Base-by-base conservation (phyloP, 257 asterid genomes). In the Solanum okadae region DNA sequence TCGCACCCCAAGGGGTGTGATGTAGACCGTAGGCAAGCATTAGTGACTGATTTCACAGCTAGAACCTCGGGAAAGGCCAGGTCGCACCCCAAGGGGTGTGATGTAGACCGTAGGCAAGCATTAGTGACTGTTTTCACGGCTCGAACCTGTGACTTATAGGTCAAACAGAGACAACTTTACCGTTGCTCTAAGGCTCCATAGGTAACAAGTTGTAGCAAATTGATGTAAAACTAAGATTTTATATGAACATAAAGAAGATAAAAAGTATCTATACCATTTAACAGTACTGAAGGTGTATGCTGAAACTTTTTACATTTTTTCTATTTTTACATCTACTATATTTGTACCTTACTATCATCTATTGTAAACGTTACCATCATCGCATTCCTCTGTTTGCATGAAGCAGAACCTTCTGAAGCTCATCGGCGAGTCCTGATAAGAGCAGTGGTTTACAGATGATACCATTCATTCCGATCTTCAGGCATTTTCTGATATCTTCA, bases 381-480 rank as follows among this genome's bases (percentile, higher is more conserved):
- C 90, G 87, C 87, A 56, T 72, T 34, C 88, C 88, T 89, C 93
- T 91, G 89, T 91, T 91, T 11, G 95, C 93, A 88, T 89, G 96
- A 90, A 90, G 85, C 86, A 96, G 89, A 37, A 93, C 92, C 88
- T 93, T 88, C 86, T 89, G 94, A 67, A 97, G 93, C 91, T 96
- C 98, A 34, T 88, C 90, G 1, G 95, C 92, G 8, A 97, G 92
- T 84, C 92, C 98, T 29, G 88, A 94, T 88, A 93, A 90, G 65
- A 96, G 92, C 70, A 93, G 89, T 44, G 99, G 98, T 87, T 94
- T 97, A 16, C 90, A 94, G 65, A 97, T 94, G 61, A 93, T 92
- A 13, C 99, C 99, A 63, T 94, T 96, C 91, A 97, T 95, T 37
- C 98, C 99, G 29, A 90, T 89, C 87, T 93, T 94, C 86, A 89